Percentiles rank a stretch among this genome's conserved stretches.
Conservation (phyloP, 2,329 filamentous ascomycete species). For the Tolypocladium endophyticum region DNA sequence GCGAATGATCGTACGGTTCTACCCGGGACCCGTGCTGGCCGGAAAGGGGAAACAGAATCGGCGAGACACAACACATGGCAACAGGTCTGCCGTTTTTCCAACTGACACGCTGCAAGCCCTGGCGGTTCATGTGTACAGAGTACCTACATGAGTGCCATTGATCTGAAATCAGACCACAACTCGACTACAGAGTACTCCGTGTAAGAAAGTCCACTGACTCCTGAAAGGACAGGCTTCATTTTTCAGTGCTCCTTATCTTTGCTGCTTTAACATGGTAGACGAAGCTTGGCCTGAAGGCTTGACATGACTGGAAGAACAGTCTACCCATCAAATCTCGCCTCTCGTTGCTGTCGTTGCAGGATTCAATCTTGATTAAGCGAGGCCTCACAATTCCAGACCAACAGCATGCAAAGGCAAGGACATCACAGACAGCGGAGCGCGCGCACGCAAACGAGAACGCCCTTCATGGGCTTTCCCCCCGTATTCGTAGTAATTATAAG, state of each 20-base stretch:
- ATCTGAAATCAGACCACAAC: not conserved
- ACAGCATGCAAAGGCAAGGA: not conserved
- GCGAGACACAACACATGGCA: not conserved
- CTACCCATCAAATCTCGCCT: not conserved
- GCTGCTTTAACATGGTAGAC: too few species aligned
- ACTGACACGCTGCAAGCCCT: not conserved
- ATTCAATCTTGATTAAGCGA: not conserved
- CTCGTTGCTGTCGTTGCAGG: not conserved
- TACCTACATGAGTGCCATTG: not conserved
- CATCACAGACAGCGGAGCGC: not conserved
- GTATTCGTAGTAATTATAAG: too few species aligned
- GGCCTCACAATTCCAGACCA: not conserved
- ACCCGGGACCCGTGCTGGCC: not conserved
- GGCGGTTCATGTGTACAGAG: not conserved
- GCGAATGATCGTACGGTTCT: not conserved
- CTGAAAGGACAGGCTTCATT: too few species aligned
- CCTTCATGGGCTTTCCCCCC: not conserved
- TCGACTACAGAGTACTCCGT: too few species aligned
- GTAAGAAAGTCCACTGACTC: too few species aligned
- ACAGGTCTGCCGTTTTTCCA: not conserved
- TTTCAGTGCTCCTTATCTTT: too few species aligned
- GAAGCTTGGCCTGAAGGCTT: not conserved
- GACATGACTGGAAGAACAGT: not conserved
- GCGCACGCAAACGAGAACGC: constrained; percentile 3
- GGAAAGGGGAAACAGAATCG: not conserved